These are phyloP conservation scores for Exophiala phaeomuriformis DNA, from an alignment of 2,329 filamentous ascomycete genomes.

Conservation along the genomic window DNA sequence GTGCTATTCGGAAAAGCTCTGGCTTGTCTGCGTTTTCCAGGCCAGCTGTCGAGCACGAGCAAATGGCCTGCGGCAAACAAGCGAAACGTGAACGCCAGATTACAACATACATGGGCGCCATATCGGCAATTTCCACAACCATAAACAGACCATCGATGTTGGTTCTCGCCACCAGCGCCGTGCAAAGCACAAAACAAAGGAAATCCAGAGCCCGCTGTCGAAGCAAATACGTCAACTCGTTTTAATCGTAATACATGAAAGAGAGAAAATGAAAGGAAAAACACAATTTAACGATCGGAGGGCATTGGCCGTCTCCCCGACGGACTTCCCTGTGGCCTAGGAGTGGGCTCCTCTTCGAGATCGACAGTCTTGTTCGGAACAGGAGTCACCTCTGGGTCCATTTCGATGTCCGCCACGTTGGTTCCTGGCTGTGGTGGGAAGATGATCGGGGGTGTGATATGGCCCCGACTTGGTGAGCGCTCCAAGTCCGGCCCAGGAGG, in stretches of 20 bases:
- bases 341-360: constrained; percentile 21
- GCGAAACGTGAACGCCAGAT: background rate
- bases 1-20: background rate
- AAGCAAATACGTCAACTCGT: constrained; percentile 16
- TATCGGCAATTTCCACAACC: constrained; percentile 1
- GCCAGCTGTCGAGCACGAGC: background rate
- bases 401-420: constrained; percentile 35
- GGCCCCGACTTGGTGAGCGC: constrained; percentile 23
- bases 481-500: constrained; percentile 27
- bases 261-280: constrained; percentile 10
- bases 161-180: constrained; percentile 22
- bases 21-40: background rate
- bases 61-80: background rate
- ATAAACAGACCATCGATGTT: constrained; percentile 3
- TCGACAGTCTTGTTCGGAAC: constrained; percentile 22
- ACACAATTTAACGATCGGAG: background rate
- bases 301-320: constrained; percentile 2
- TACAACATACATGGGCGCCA: constrained; percentile 5
- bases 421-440: constrained; percentile 42
- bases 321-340: constrained; percentile 16
- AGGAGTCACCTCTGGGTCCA: constrained; percentile 30
- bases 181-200: constrained; percentile 23
- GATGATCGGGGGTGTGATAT: constrained; percentile 46
- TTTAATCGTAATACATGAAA: constrained; percentile 19
- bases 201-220: constrained; percentile 13